phyloP scores from a whole-genome alignment of 2,329 filamentous ascomycete species.

The Triangularia verruculosa region DNA sequence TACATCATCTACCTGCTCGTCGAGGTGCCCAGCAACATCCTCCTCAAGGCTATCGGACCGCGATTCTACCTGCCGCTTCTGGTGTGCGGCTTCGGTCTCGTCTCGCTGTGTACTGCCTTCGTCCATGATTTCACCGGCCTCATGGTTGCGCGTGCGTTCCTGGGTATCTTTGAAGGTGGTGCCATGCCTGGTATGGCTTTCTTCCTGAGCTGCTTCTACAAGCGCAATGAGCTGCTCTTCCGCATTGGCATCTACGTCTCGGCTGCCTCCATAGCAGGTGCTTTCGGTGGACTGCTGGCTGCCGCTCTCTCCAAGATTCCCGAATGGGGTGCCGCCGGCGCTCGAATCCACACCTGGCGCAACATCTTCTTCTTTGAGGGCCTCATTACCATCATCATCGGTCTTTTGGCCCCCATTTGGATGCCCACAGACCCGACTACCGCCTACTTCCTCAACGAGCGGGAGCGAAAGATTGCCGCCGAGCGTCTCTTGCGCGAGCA shows the following conservation, averaged over 20 bases:
- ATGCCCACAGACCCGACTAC: constrained; percentile 49
- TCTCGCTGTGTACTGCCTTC: constrained; percentile 54
- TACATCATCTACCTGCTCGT: constrained; percentile 56
- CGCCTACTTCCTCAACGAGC: constrained; percentile 48
- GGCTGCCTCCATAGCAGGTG: constrained; percentile 53
- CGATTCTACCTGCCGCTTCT: constrained; percentile 53
- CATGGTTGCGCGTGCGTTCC: constrained; percentile 45
- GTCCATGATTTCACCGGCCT: constrained; percentile 47
- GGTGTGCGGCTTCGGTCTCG: constrained; percentile 53
- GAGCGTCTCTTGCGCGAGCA: constrained; percentile 51
- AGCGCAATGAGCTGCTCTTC: constrained; percentile 53
- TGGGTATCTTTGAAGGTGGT: constrained; percentile 56
- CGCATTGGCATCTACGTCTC: constrained; percentile 56
- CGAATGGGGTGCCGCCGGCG: constrained; percentile 45
- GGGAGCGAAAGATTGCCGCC: constrained; percentile 53
- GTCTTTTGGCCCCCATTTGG: constrained; percentile 46
- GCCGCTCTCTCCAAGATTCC: constrained; percentile 51
- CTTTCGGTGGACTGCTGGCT: constrained; percentile 56
- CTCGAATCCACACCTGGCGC: constrained; percentile 49
- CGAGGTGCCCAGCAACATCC: constrained; percentile 54
- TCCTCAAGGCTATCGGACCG: constrained; percentile 52
- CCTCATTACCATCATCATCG: constrained; percentile 49
- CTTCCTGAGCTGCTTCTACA: constrained; percentile 56
- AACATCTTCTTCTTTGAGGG: constrained; percentile 65
- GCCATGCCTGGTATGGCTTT: constrained; percentile 58